Evolutionary conservation across 2,329 filamentous ascomycete genomes (phyloP), one percentile per base, ranked within the genome.

Genomic region (Colletotrichum coccodes): DNA sequence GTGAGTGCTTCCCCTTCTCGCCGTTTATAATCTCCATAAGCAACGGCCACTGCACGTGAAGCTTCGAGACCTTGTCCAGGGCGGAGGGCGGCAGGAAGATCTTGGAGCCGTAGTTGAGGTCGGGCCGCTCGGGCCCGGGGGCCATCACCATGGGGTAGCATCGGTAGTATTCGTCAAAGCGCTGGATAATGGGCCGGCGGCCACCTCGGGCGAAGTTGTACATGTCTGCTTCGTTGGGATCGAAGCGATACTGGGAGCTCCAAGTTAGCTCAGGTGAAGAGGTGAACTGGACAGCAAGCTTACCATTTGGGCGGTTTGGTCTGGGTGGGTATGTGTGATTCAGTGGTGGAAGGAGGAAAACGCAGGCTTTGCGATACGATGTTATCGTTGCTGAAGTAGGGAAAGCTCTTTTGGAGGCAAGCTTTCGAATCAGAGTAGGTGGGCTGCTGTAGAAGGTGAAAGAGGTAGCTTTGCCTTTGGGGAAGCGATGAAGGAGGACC

Each of bases 101-200:
- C 85, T 99, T 99, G 81, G 95, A 97, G 73, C 96, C 96, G 78
- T 96, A 95, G 85, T 98, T 98, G 71, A 97, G 91, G 73, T 95
- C 92, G 60, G 93, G 92, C 73, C 96, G 89, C 76, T 98, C 95
- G 42, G 94, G 90, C 3, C 95, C 95, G 14, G 95, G 94, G 71
- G 97, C 90, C 95, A 99, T 98, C 75, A 92, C 91, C 75, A 98
- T 89, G 49, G 96, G 96, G 77, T 98, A 99, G 85, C 95, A 98
- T 76, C 96, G 92, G 83, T 98, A 98, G 84, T 97, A 98, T 81
- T 99, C 96, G 81, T 99, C 95, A 84, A 99, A 99, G 70, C 95
- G 93, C 75, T 94, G 92, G 60, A 84, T 74, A 82, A 85, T 75
- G 79, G 85, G 80, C 60, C 85, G 81, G 68, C 86, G 84, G 65